Conservation (phyloP, 805 yeast genomes). For the Pichia gijzeniarum region DNA sequence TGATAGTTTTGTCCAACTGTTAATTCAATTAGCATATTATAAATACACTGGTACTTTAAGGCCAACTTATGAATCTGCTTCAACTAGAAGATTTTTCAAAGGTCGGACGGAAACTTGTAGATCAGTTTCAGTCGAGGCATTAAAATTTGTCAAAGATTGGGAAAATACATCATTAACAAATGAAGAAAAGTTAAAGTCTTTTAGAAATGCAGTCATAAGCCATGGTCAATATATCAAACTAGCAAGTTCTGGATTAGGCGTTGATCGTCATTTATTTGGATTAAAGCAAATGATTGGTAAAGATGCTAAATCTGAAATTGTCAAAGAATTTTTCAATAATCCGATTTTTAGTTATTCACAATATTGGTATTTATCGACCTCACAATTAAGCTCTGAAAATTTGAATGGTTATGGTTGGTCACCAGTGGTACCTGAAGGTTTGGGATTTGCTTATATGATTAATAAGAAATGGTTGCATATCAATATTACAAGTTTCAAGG, state of each 20-base stretch:
- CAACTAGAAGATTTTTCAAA: conserved; percentile 79
- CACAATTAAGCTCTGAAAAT: conserved; percentile 78
- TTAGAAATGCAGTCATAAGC: conserved; percentile 63
- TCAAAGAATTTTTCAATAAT: conserved; percentile 65
- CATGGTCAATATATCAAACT: conserved; percentile 68
- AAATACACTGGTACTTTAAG: conserved; percentile 71
- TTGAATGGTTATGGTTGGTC: conserved; percentile 96
- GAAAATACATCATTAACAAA: conserved; percentile 43
- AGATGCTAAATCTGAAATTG: conserved; percentile 35
- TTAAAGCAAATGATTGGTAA: conserved; percentile 57
- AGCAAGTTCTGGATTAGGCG: conserved; percentile 83
- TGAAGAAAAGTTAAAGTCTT: conserved; percentile 56
- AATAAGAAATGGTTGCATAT: conserved; percentile 80
- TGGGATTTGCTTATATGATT: conserved; percentile 90
- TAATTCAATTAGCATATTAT: conserved; percentile 85
- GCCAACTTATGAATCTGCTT: conserved; percentile 95
- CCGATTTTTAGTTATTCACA: conserved; percentile 70
- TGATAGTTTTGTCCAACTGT: conserved; percentile 87
- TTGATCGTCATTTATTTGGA: conserved; percentile 92
- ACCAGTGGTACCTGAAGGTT: conserved; percentile 89
- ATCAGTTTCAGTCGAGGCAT: conserved; percentile 67
- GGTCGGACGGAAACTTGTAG: conserved; percentile 96
- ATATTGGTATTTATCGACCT: conserved; percentile 83
- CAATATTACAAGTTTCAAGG: conserved; percentile 71
- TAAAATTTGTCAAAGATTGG: conserved; percentile 70